A percentile compares a stretch with the other conserved stretches of the same genome.
Conservation (phyloP, 345 rosid species). For the Balakata baccata region DNA sequence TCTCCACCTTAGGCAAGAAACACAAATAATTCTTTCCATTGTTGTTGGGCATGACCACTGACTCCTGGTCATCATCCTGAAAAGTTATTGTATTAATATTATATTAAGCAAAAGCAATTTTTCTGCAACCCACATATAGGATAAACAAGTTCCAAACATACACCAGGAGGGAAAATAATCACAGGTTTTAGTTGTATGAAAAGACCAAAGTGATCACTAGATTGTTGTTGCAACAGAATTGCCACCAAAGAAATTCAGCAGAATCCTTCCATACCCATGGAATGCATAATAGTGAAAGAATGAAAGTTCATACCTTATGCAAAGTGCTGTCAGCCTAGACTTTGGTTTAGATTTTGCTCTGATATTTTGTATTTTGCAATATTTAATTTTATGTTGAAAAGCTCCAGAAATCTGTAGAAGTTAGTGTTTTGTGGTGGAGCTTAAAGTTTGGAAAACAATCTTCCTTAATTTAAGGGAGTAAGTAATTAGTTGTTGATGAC, state of each 20-base stretch:
- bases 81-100: slow-evolving; percentile 9
- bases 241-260: not conserved
- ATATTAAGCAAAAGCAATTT: slow-evolving; percentile 1
- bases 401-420: no score
- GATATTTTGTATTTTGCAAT: no score
- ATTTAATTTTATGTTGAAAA: no score
- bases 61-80: slow-evolving; percentile 78
- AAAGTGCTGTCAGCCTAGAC: no score
- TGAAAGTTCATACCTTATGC: not conserved
- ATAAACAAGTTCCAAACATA: not conserved
- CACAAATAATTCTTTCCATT: slow-evolving; percentile 59
- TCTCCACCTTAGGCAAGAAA: slow-evolving; percentile 81
- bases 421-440: no score
- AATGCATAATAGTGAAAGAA: not conserved
- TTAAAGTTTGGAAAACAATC: no score
- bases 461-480: no score
- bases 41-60: slow-evolving; percentile 61
- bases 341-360: no score
- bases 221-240: not conserved
- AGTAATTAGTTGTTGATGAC: no score
- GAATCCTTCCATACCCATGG: no score
- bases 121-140: slow-evolving; percentile 3
- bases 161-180: not conserved
- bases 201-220: not conserved
- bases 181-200: not conserved